A percentile compares a stretch with the other conserved stretches of the same genome.
phyloP scores from a whole-genome alignment of 176 grass and related monocot genomes.

The Tillandsia fasciculata region DNA sequence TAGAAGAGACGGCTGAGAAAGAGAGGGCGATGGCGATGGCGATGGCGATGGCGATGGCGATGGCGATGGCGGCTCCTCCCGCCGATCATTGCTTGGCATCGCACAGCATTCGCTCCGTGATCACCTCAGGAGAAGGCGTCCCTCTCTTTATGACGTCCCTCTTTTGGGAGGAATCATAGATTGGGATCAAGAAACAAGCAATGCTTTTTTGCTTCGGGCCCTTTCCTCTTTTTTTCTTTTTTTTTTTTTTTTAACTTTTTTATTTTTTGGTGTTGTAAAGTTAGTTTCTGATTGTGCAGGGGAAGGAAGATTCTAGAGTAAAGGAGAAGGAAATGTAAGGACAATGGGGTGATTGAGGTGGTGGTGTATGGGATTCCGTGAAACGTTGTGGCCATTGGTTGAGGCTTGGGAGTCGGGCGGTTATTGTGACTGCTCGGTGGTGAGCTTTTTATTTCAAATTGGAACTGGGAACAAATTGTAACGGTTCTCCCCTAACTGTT shows the following conservation, averaged over 20 bases:
- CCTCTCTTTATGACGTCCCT: not conserved
- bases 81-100: conserved; percentile 17
- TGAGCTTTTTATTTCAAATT: too few species aligned
- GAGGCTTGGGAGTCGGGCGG: not conserved
- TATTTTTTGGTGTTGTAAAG: too few species aligned
- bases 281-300: not conserved
- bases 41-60: not conserved
- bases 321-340: not conserved
- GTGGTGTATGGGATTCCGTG: not conserved
- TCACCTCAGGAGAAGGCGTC: not conserved
- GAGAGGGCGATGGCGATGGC: too few species aligned
- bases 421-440: not conserved
- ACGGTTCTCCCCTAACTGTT: too few species aligned
- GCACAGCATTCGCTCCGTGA: not conserved
- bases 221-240: not conserved
- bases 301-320: not conserved
- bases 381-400: not conserved
- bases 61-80: not conserved
- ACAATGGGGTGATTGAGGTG: not conserved
- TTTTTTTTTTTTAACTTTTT: not conserved
- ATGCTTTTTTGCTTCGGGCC: not conserved
- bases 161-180: not conserved
- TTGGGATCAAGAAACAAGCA: not conserved
- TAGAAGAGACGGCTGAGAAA: not conserved
- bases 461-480: too few species aligned